phyloP scores from a whole-genome alignment of 352 stramenopile genomes.

The Thraustochytrium striatum region DNA sequence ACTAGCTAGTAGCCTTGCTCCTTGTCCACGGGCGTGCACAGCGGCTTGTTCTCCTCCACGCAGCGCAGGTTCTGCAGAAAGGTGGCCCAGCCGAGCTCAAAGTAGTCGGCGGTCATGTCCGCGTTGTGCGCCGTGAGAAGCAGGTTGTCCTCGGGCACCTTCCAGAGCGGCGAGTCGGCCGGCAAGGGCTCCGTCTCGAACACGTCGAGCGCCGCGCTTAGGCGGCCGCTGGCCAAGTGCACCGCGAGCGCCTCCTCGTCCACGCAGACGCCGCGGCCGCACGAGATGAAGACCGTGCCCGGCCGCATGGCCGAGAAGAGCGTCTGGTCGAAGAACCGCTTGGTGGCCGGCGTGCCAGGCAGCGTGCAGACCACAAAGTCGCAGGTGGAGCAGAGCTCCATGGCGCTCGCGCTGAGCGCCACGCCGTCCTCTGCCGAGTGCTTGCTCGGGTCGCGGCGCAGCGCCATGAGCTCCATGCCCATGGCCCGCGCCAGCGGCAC shows the following conservation, averaged over 20 bases:
- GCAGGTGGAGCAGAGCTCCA: neutral
- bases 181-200: constrained; percentile 50
- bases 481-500: constrained; percentile 7
- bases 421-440: neutral
- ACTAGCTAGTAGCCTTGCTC: constrained; percentile 36
- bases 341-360: constrained; percentile 42
- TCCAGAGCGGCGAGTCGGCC: constrained; percentile 23
- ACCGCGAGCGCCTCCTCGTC: constrained; percentile 51
- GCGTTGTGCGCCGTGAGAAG: constrained; percentile 51
- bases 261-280: constrained; percentile 46
- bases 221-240: neutral
- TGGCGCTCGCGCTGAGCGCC: neutral
- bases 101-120: constrained; percentile 52
- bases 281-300: constrained; percentile 45
- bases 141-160: constrained; percentile 28
- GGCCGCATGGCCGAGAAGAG: constrained; percentile 41
- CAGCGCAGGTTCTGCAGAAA: constrained; percentile 41
- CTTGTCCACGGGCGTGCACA: constrained; percentile 44
- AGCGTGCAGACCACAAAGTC: constrained; percentile 52
- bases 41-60: neutral
- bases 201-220: constrained; percentile 49
- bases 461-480: constrained; percentile 39
- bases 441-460: constrained; percentile 30
- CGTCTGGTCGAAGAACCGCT: constrained; percentile 34
- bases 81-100: constrained; percentile 46